Evolutionary conservation across 2,329 filamentous ascomycete genomes (phyloP), one percentile per base, ranked within the genome.

Genomic region (Neonectria hederae): DNA sequence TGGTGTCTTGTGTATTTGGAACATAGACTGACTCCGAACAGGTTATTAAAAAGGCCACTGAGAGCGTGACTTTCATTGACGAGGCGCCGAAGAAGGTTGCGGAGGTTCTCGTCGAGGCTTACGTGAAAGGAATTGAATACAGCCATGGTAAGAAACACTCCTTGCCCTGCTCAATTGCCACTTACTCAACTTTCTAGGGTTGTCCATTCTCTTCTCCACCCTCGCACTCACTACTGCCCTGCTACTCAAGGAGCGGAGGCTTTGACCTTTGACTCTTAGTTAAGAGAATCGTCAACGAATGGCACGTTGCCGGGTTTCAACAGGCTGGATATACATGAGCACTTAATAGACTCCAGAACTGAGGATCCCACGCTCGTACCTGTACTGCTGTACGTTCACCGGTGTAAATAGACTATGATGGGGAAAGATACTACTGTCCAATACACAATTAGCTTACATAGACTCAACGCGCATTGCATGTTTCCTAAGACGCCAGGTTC

Each of bases 91-190:
- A 48, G 8, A 54, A 62, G 4, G 30, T 69, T 1, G 14, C 66
- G 38, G 53, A 45, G 2, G 55, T 68, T 0, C 43, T 72, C 1
- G 42, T 72, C 2, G 53, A 32, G 17, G 65, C 56, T 4, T 72
- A 69, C 21, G 52, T 71, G 17, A 65, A 48, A 17, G 69, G 69
- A 0, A 69, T 72, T 2, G 63, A 69, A 40, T 69, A 67, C 26
- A 67, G 61, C 2, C 69, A 72, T 35, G 67, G 69, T 65, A 59
- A 19, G 67, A 35, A 5, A n/a, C 1, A 10, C 14, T 8, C 19
- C 10, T 19, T n/a, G 1, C 8, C 1, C 10, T 11, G 13, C 14
- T 19, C 17, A 19, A 14, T 7, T 17, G 6, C 1, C 7, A 11
- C 6, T 14, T 6, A 28, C 61, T 63, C 38, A 63, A 5, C 2